Evolutionary conservation across 2,329 filamentous ascomycete genomes (phyloP).

Genomic region (Nemania diffusa): DNA sequence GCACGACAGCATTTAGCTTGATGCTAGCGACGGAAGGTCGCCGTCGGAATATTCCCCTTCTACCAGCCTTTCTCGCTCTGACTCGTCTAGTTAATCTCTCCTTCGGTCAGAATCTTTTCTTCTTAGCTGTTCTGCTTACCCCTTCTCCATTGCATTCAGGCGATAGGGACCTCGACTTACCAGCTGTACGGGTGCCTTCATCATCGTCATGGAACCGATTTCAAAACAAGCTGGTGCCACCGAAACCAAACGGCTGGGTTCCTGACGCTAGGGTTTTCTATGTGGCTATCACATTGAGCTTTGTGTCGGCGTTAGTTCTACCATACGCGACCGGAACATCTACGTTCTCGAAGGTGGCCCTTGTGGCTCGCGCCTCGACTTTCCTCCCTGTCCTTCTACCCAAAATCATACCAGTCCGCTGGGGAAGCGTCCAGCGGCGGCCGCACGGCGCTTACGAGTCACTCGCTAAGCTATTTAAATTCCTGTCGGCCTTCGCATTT

Average conservation of each 20-base stretch:
- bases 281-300: constrained; percentile 50
- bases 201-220: constrained; percentile 48
- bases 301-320: constrained; percentile 51
- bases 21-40: constrained; percentile 69
- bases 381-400: constrained; percentile 60
- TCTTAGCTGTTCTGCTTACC: constrained; percentile 66
- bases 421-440: constrained; percentile 58
- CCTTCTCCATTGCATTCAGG: constrained; percentile 57
- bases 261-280: constrained; percentile 53
- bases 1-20: constrained; percentile 64
- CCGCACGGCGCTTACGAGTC: constrained; percentile 54
- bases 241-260: constrained; percentile 58
- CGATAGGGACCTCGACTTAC: constrained; percentile 44
- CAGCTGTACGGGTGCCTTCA: constrained; percentile 44
- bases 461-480: constrained; percentile 59
- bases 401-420: constrained; percentile 59
- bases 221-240: constrained; percentile 49
- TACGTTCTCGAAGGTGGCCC: constrained; percentile 51
- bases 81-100: constrained; percentile 69
- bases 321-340: constrained; percentile 56
- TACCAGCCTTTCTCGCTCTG: constrained; percentile 68
- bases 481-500: constrained; percentile 57
- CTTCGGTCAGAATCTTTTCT: constrained; percentile 72
- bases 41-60: constrained; percentile 64
- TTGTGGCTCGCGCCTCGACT: constrained; percentile 53